Evolutionary conservation across 2,329 filamentous ascomycete genomes (phyloP), one percentile per base, ranked within the genome.

Genomic region (Neoascochyta sp.): DNA sequence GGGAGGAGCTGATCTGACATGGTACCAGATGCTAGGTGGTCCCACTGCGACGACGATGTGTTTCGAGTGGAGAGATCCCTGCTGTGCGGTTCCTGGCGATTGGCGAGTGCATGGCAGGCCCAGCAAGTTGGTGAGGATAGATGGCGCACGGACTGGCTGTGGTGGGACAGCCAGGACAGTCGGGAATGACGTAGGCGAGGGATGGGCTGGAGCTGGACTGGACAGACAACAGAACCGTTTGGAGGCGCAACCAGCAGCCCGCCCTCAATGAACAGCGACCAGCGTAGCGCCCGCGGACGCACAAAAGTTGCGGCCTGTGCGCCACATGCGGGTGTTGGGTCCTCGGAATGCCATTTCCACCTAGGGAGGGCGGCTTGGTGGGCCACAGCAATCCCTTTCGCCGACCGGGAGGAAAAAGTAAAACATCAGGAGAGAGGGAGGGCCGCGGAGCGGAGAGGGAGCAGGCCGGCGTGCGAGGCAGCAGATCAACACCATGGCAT

Each of bases 1-100:
- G 34, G 29, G 29, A 37, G 20, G 13, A 27, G 32, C 22, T 13
- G 24, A 29, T 32, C 22, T 36, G 34, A 29, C 29, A 19, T 33
- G 26, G n/a, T 29, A 18, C 20, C 19, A 33, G 32, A 33, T 33
- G 29, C 24, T 33, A 37, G 32, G 22, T 29, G n/a, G n/a, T n/a
- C n/a, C 34, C 29, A 29, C 29, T 23, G 26, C 16, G 28, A 15
- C 16, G 22, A 25, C 12, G 18, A n/a, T 29, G 18, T 26, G 29
- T 22, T 31, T 23, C 18, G 26, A n/a, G n/a, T n/a, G n/a, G n/a
- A n/a, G n/a, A n/a, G n/a, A n/a, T n/a, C n/a, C n/a, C n/a, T n/a
- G n/a, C n/a, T 24, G 22, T 13, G 19, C 10, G 16, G 20, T 24
- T 12, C 23, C 29, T 22, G 29, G 34, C 30, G 16, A 9, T 20